A percentile compares a stretch with the other conserved stretches of the same genome.
Evolutionary conservation across 106 monocot genomes (phyloP).

Genomic region (Acanthochlamys bracteata): DNA sequence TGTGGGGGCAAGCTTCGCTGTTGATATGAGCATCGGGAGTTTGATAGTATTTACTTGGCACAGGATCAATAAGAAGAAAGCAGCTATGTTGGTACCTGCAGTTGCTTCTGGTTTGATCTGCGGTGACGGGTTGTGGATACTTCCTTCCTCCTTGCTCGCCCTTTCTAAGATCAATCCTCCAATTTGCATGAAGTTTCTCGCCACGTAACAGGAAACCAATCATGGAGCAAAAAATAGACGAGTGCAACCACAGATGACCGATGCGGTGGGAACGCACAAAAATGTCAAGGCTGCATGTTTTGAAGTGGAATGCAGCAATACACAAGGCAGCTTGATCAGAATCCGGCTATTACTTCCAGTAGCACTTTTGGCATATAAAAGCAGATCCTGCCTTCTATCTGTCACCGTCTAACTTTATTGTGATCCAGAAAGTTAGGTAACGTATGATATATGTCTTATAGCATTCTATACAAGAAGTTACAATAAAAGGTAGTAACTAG

Average conservation of each 20-base stretch:
- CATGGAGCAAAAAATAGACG: background rate
- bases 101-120: conserved; percentile 92
- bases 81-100: conserved; percentile 63
- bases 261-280: background rate
- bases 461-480: too few relatives aligned
- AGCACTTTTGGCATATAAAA: background rate
- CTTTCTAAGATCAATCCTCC: conserved; percentile 82
- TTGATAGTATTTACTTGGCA: conserved; percentile 70
- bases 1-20: conserved; percentile 79
- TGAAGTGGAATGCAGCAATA: background rate
- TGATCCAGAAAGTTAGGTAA: too few relatives aligned
- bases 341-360: background rate
- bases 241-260: too few relatives aligned
- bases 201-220: background rate
- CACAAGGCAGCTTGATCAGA: background rate
- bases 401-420: too few relatives aligned
- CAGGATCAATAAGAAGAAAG: conserved; percentile 30
- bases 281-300: background rate
- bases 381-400: background rate
- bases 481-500: too few relatives aligned
- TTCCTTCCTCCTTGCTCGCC: conserved; percentile 86
- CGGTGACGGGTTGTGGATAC: conserved; percentile 91
- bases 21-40: conserved; percentile 84
- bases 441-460: too few relatives aligned
- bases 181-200: conserved; percentile 72